Base-by-base conservation (phyloP, 1,284 basidiomycete genomes). In the Leccinum pachyderme region DNA sequence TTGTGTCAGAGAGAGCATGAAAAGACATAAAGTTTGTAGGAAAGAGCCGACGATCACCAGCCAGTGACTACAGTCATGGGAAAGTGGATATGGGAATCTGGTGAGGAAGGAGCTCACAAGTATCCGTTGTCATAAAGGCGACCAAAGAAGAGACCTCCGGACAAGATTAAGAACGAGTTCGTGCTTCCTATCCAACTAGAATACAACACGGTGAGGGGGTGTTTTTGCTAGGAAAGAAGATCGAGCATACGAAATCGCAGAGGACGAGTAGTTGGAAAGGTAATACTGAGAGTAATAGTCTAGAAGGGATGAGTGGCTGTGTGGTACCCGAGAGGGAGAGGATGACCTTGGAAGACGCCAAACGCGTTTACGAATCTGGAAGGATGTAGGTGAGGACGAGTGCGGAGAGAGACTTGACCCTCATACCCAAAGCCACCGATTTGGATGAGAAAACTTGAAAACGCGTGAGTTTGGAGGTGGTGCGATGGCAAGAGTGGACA, bases 181-280 rank as follows among this genome's bases (percentile, higher is more conserved):
- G 75, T 62, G 28, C 79, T 77, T 35, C 81, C 81, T 58, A 82
- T 79, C 81, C 81, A 82, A 13, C 74, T 76, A 52, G 5, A 37
- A 33, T 0, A 27, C 18, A n/a, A 18, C 15, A 18, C 15, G 5
- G 12, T 55, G 29, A 53, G 50, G 7, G 7, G 9, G 7, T 11
- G 6, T 22, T 41, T 41, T 41, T 7, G 15, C n/a, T 9, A 11
- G 25, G 24, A 28, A 27, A 45, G 35, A 37, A 29, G 1, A 50
- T 18, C 18, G 18, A 22, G 49, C 61, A 27, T 53, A 71, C 75
- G 75, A 70, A 47, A 77, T 72, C 3, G 66, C 53, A 22, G 74
- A 76, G 1, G 75, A 58, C 5, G 69, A 71, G 13, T 61, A 61
- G 24, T 72, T 65, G 44, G 69, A 66, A 48, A 77, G 50, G 53